These are phyloP conservation scores for Quaeritorhiza haematococci DNA, from an alignment of 371 early-diverging fungal species.

Conservation along the genomic window DNA sequence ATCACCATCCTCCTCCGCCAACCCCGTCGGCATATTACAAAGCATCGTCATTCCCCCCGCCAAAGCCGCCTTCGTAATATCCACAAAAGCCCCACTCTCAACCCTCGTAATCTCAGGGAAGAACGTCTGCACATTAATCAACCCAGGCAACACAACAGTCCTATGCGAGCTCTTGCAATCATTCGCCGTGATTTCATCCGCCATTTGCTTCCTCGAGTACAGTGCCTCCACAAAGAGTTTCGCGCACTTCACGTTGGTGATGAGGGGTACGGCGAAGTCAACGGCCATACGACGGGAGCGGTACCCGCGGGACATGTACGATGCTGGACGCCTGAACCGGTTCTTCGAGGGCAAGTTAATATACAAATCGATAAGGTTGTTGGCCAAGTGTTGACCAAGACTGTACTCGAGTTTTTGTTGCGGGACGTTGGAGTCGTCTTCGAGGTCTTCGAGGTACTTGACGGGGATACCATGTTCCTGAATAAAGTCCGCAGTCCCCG, in stretches of 20 bases:
- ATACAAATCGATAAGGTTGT: constrained; percentile 95
- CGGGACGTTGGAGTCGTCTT: constrained; percentile 27
- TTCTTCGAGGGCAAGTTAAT: constrained; percentile 95
- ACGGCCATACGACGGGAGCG: constrained; percentile 93
- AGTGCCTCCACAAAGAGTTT: constrained; percentile 94
- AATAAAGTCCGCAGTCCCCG: constrained; percentile 93
- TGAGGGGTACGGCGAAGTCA: constrained; percentile 89
- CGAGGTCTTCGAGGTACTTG: constrained; percentile 78
- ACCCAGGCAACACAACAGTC: constrained; percentile 77
- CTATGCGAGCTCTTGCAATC: constrained; percentile 87
- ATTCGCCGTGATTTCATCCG: constrained; percentile 68
- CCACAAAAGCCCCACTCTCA: constrained; percentile 46
- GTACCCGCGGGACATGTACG: constrained; percentile 93
- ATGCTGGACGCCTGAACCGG: constrained; percentile 90
- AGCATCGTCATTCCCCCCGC: constrained; percentile 83
- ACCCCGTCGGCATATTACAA: constrained; percentile 31
- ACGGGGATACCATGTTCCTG: constrained; percentile 86
- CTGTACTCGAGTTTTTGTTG: constrained; percentile 84
- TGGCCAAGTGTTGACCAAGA: constrained; percentile 86
- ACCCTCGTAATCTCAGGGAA: constrained; percentile 38
- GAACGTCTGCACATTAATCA: constrained; percentile 73
- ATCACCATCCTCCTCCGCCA: constrained; percentile 12
- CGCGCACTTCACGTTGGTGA: constrained; percentile 97
- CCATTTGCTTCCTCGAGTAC: constrained; percentile 60
- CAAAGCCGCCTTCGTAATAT: constrained; percentile 65